Evolutionary conservation across 2,329 filamentous ascomycete genomes (phyloP).

Genomic region (Fonsecaea multimorphosa): DNA sequence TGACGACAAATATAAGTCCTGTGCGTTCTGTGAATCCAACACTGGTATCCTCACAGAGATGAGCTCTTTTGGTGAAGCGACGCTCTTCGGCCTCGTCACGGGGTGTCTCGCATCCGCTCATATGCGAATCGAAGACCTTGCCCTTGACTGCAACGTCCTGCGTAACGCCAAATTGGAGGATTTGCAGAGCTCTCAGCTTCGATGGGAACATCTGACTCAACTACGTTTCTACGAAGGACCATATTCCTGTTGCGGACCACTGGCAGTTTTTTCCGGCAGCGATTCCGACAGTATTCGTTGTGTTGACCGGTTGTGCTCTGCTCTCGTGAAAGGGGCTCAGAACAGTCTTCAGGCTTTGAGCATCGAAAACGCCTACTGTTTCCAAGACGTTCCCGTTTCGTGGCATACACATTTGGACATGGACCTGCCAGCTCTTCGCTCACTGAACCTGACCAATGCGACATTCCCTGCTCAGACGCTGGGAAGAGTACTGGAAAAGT

Average conservation of each 20-base stretch:
- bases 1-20: not conserved
- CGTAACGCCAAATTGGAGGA: not conserved
- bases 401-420: not conserved
- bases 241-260: not conserved
- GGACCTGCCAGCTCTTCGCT: not conserved
- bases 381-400: not conserved
- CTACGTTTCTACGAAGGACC: not conserved
- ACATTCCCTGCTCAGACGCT: not conserved
- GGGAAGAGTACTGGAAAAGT: not conserved
- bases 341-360: not conserved
- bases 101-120: not conserved
- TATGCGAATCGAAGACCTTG: not conserved
- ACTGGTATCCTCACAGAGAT: not conserved
- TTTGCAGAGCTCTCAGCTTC: not conserved
- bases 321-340: not conserved
- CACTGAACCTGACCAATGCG: not conserved
- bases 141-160: not conserved
- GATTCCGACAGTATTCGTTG: not conserved
- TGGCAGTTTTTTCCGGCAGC: not conserved
- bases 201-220: not conserved
- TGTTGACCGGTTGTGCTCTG: not conserved
- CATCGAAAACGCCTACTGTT: not conserved
- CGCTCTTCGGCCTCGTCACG: not conserved
- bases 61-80: not conserved
- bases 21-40: not conserved